Evolutionary conservation across 257 asterid genomes (phyloP).

Genomic region (Plantago elongata): DNA sequence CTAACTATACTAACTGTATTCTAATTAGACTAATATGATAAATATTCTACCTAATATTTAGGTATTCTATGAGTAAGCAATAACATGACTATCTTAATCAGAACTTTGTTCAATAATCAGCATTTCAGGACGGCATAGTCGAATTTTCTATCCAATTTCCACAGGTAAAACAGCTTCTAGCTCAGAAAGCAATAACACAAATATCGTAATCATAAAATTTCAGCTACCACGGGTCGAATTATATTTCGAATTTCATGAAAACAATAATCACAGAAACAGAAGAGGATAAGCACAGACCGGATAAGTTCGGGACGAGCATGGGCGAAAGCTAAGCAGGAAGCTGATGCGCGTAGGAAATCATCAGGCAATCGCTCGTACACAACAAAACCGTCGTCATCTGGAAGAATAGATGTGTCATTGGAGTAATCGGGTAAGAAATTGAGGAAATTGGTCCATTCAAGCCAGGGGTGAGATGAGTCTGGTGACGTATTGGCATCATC

Average conservation of each 20-base stretch:
- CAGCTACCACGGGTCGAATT: no score
- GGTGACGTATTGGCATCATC: constrained; percentile 19
- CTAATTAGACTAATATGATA: no score
- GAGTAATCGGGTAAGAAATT: constrained; percentile 28
- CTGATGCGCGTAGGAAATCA: constrained; percentile 52
- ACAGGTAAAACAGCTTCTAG: no score
- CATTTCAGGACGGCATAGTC: no score
- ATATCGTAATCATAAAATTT: no score
- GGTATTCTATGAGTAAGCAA: no score
- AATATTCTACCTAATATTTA: no score
- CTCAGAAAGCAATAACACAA: no score
- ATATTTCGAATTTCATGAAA: not conserved
- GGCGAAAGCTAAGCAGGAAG: constrained; percentile 62
- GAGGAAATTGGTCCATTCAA: constrained; percentile 67
- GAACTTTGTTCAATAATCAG: no score
- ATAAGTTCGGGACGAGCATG: constrained; percentile 57
- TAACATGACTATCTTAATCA: no score
- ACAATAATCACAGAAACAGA: not conserved
- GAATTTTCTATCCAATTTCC: no score
- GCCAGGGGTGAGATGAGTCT: constrained; percentile 56
- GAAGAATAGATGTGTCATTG: constrained; percentile 5
- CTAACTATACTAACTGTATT: no score
- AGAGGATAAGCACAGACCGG: constrained; percentile 38
- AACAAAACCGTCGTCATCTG: constrained; percentile 69
- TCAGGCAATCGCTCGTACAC: constrained; percentile 58